Evolutionary conservation across 257 asterid species (phyloP).

Genomic region (Forsythia viridissima): DNA sequence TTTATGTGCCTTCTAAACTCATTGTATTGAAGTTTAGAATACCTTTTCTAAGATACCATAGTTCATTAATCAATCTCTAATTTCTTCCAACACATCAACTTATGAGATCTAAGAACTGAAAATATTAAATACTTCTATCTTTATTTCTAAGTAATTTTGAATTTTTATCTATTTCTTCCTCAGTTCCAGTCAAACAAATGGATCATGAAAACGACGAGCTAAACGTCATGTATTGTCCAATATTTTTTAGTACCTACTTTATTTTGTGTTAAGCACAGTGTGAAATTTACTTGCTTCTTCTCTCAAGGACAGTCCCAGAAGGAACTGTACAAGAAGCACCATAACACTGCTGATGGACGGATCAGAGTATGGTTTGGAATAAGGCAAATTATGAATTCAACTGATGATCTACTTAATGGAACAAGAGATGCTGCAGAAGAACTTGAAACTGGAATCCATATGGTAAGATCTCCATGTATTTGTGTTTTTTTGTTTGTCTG

Average conservation of each 20-base stretch:
- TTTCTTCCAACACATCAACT: background rate
- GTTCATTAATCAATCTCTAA: background rate
- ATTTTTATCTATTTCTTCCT: background rate
- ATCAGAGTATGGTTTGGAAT: conserved; percentile 82
- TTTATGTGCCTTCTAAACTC: background rate
- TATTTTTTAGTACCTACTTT: background rate
- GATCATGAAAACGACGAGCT: background rate
- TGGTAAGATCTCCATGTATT: conserved; percentile 44
- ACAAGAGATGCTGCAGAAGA: conserved; percentile 76
- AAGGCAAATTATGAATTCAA: conserved; percentile 77
- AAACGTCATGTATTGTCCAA: background rate
- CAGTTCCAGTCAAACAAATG: background rate
- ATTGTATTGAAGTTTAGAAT: background rate
- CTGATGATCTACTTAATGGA: conserved; percentile 56
- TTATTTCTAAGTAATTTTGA: background rate
- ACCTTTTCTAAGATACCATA: background rate
- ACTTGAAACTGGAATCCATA: conserved; percentile 75
- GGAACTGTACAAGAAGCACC: conserved; percentile 59
- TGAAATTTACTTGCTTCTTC: background rate
- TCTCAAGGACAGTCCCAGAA: conserved; percentile 57
- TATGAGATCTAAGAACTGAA: background rate
- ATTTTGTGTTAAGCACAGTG: background rate
- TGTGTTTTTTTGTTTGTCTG: background rate
- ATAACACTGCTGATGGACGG: conserved; percentile 72
- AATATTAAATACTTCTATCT: background rate